Evolutionary conservation across 2,329 filamentous ascomycete species (phyloP).

Genomic region (Epichloe hybrida): DNA sequence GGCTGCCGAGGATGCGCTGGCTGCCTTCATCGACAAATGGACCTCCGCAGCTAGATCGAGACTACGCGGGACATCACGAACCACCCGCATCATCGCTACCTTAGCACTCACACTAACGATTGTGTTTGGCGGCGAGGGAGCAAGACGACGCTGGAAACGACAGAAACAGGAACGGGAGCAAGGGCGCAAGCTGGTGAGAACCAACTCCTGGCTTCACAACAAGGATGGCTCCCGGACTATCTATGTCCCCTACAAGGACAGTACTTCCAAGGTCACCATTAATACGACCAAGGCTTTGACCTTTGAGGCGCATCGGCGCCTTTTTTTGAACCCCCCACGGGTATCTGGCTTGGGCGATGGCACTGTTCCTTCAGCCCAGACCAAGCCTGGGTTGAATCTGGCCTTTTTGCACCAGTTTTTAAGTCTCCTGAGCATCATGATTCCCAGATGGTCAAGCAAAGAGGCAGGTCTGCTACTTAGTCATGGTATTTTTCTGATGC

Average conservation of each 20-base stretch:
- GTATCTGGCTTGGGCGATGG: constrained; percentile 65
- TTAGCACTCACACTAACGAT: constrained; percentile 66
- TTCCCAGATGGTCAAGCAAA: constrained; percentile 89
- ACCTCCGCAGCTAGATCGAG: constrained; percentile 35
- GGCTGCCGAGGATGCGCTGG: constrained; percentile 52
- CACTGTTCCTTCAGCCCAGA: constrained; percentile 71
- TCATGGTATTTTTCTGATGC: constrained; percentile 77
- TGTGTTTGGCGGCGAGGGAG: constrained; percentile 64
- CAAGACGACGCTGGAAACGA: constrained; percentile 62
- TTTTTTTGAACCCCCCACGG: constrained; percentile 84
- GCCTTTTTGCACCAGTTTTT: constrained; percentile 98
- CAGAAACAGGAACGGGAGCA: constrained; percentile 68
- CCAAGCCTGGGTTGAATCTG: constrained; percentile 86
- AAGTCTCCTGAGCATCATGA: constrained; percentile 93
- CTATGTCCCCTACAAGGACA: constrained; percentile 82
- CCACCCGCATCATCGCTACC: constrained; percentile 61
- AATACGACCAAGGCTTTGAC: constrained; percentile 81
- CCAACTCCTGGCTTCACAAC: constrained; percentile 83
- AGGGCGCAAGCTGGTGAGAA: constrained; percentile 66
- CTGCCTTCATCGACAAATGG: constrained; percentile 50
- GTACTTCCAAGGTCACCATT: constrained; percentile 84
- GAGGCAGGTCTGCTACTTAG: constrained; percentile 83
- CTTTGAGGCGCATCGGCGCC: constrained; percentile 85
- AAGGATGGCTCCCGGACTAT: constrained; percentile 93
- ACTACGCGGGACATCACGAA: constrained; percentile 52